Evolutionary conservation across 306 rosid genomes (phyloP).

Genomic region (Ceratonia siliqua): DNA sequence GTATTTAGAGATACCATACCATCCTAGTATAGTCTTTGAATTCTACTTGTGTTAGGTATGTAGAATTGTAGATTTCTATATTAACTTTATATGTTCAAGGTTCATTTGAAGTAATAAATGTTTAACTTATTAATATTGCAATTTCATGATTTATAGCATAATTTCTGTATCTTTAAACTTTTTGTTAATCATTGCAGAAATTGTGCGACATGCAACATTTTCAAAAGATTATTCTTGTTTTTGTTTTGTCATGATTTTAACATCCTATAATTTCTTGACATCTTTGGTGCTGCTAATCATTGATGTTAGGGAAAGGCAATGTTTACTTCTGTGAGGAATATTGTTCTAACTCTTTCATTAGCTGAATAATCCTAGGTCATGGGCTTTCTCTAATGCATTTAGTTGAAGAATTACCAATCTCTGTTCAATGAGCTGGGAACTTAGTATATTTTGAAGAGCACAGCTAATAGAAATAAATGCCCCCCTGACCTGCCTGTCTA

Average conservation of each 20-base stretch:
- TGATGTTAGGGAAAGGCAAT: no score
- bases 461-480: background rate
- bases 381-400: background rate
- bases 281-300: background rate
- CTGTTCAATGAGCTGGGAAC: background rate
- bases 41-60: background rate
- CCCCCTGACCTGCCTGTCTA: background rate
- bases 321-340: background rate
- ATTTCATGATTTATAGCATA: background rate
- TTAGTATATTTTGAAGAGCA: background rate
- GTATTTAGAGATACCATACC: background rate
- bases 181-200: background rate
- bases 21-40: slow-evolving; percentile 2
- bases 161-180: background rate
- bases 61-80: slow-evolving; percentile 8
- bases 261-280: background rate
- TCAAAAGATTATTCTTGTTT: background rate
- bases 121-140: background rate
- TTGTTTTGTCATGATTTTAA: background rate
- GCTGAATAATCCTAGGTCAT: slow-evolving; percentile 5
- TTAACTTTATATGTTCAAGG: background rate
- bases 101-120: slow-evolving; percentile 11
- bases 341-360: background rate
- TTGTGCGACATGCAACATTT: background rate
- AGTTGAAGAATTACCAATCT: slow-evolving; percentile 9